Evolutionary conservation across 192 early-diverging fungal genomes (phyloP), one percentile per base, ranked within the genome.

Genomic region (Coemansia sp.): DNA sequence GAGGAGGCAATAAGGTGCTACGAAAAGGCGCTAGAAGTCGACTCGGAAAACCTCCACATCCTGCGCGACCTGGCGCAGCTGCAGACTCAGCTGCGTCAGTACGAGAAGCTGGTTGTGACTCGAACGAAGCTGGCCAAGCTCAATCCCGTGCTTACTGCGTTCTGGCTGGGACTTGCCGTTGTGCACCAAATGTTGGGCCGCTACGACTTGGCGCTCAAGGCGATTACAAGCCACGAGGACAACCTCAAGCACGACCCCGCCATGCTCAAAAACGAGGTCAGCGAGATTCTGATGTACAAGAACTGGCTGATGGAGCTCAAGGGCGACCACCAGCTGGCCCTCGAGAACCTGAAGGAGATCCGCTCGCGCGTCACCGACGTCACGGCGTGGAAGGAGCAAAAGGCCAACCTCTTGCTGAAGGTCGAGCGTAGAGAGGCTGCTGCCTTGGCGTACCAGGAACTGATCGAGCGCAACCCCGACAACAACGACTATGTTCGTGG

Each of bases 1-100:
- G 90, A 87, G 19, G 94, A 98, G 77, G 94, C 95, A 3, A 85
- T 90, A 54, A 95, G 93, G 76, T 96, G 95, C 69, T 99, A 98
- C 74, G 81, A 87, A 15, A 86, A 95, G 29, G 93, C 97, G 19
- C 79, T 98, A 43, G 93, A 91, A 67, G 86, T 85, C 49, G 94
- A 97, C 71, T 84, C 93, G 86, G 90, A 94, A 56, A 96, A 99
- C 79, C 77, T 94, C 51, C 92, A 94, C 66, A 97, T 99, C 71
- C 86, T 96, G 70, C 89, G 93, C 47, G 97, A 99, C 71, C 88
- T 91, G 63, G 90, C 93, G 14, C 69, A 91, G 17, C 84, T 99
- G 45, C 93, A 96, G 69, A 89, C 90, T 19, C 94, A 98, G 57
- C 84, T 91, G 67, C 89, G 97, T 53, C 90, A 96, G 75, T 94